Evolutionary conservation across 192 early-diverging fungal genomes (phyloP).

Genomic region (Gryganskiella cystojenkinii): DNA sequence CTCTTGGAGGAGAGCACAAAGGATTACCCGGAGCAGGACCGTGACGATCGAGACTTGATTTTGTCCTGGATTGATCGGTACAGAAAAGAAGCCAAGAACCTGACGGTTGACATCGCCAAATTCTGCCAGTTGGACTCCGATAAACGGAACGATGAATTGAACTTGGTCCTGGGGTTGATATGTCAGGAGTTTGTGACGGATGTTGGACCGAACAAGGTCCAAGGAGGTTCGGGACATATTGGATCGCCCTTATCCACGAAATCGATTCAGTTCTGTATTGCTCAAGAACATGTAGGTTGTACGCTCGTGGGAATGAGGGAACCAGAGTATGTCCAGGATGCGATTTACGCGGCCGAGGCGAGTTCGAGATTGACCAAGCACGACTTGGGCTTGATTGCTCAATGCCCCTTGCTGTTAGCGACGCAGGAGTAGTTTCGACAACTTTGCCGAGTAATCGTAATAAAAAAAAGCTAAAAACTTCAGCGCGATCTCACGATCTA

Average conservation of each 20-base stretch:
- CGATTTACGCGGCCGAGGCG: constrained; percentile 53
- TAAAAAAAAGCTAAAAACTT: neutral
- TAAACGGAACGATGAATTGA: constrained; percentile 65
- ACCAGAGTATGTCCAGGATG: constrained; percentile 68
- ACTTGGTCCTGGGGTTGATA: constrained; percentile 57
- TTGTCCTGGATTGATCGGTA: constrained; percentile 60
- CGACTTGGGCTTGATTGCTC: constrained; percentile 50
- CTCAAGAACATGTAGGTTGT: constrained; percentile 60
- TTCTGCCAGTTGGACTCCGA: constrained; percentile 64
- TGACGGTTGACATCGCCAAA: constrained; percentile 49
- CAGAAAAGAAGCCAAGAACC: constrained; percentile 30
- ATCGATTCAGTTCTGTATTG: constrained; percentile 58
- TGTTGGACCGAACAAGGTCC: constrained; percentile 23
- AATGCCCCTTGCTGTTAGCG: constrained; percentile 42
- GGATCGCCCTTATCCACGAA: constrained; percentile 66
- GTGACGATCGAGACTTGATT: constrained; percentile 41
- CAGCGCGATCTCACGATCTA: too few species aligned
- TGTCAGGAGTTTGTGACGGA: constrained; percentile 49
- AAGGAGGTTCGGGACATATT: constrained; percentile 2
- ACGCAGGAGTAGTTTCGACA: constrained; percentile 1
- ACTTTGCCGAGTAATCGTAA: neutral
- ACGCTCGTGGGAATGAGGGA: constrained; percentile 73
- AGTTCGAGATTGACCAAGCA: constrained; percentile 36
- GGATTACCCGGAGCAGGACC: constrained; percentile 1
- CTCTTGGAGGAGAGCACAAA: constrained; percentile 44